Evolutionary conservation across 1,284 basidiomycete genomes (phyloP).

Genomic region (Gymnopus androsaceus): DNA sequence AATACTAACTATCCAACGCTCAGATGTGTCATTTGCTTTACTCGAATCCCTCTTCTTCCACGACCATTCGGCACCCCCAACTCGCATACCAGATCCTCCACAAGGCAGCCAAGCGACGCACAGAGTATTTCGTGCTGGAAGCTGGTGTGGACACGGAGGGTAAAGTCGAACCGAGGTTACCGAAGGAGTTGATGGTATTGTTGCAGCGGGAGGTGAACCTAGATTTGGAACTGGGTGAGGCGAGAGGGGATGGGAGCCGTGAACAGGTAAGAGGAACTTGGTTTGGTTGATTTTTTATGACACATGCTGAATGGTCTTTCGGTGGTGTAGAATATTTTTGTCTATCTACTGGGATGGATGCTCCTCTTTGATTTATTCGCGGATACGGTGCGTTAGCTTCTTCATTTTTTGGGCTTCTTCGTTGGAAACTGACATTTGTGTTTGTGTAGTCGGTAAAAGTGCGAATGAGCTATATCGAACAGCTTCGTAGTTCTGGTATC

Average conservation of each 20-base stretch:
- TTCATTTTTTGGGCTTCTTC: not conserved
- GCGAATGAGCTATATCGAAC: constrained; percentile 80
- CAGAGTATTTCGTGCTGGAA: constrained; percentile 83
- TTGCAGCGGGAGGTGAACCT: constrained; percentile 49
- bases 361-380: constrained; percentile 85
- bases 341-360: constrained; percentile 89
- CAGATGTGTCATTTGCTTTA: constrained; percentile 77
- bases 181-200: constrained; percentile 67
- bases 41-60: not conserved
- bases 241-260: constrained; percentile 35
- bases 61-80: constrained; percentile 56
- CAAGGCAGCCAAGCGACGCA: constrained; percentile 65
- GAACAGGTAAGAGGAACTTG: too few relatives aligned
- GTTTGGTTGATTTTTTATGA: too few relatives aligned
- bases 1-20: constrained; percentile 1
- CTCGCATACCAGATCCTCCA: constrained; percentile 71
- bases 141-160: constrained; percentile 73
- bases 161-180: constrained; percentile 54
- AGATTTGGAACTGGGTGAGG: constrained; percentile 30
- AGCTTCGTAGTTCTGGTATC: constrained; percentile 74
- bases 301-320: too few relatives aligned
- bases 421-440: constrained; percentile 9
- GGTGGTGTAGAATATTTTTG: constrained; percentile 54
- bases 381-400: constrained; percentile 81
- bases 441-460: constrained; percentile 75